Base-by-base conservation (phyloP, 371 early-diverging fungal genomes). In the Chytridium lagenaria region DNA sequence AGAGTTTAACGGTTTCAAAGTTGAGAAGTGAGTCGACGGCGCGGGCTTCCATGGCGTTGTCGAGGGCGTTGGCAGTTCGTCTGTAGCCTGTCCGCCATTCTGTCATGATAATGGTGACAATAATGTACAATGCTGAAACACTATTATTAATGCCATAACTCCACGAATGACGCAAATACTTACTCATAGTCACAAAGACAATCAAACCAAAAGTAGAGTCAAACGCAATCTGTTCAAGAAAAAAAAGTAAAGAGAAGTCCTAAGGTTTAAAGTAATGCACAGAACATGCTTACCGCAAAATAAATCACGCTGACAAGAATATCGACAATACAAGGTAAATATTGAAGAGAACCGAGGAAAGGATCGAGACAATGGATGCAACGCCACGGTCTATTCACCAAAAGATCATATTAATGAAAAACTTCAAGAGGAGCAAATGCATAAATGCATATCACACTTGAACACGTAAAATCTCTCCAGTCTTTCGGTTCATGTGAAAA, bases 1-100 rank as follows among this genome's bases (percentile, higher is more conserved):
- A 81, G 63, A 80, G 79, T 91, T 98, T 96, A 70, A 97, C 97
- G 0, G 98, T 96, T 76, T 97, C 98, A 81, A 95, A 95, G 81
- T 61, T 61, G 33, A 97, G 83, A 39, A 98, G 81, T 5, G 96
- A 95, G 78, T 98, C 98, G 1, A 97, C 97, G 22, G 88, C 84
- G n/a, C 76, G 70, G 28, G 81, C 78, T 16, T 81, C 74, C n/a
- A 76, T 71, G 0, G 77, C 76, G 40, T 72, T 72, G 71, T 86
- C 86, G 19, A 83, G 75, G 7, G 72, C 31, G 59, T 82, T 82
- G 77, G 61, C 61, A 10, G 61, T 26, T 61, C 61, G 3, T 10
- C 61, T 28, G 61, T 61, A 61, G 3, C 12, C 61, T 61, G 61
- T 61, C 36, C 61, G 3, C 61, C 61, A 61, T 61, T 61, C 61